phyloP scores from a whole-genome alignment of 306 rosid genomes.

The Gynostemma pentaphyllum region DNA sequence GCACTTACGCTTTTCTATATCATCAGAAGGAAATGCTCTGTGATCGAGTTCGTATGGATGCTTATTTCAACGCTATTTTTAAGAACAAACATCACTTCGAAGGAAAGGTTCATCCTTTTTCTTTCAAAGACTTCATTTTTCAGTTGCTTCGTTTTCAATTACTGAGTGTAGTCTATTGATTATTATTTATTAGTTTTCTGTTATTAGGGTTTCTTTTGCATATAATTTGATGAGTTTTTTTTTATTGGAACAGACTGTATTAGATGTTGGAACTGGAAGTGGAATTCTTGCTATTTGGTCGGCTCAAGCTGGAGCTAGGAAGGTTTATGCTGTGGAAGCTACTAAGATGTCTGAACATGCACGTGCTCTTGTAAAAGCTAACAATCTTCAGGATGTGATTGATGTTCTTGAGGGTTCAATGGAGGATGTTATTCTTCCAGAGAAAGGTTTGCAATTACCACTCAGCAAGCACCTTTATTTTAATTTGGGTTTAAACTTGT shows the following conservation, averaged over 20 bases:
- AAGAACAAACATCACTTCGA: constrained; percentile 72
- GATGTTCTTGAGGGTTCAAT: constrained; percentile 87
- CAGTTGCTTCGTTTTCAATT: neutral
- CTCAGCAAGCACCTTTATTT: neutral
- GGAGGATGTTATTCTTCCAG: constrained; percentile 81
- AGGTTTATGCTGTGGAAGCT: constrained; percentile 97
- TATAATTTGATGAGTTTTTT: constrained; percentile 13
- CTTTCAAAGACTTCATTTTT: neutral
- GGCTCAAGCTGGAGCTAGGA: constrained; percentile 95
- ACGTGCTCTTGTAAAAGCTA: constrained; percentile 58
- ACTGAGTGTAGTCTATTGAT: too few relatives aligned
- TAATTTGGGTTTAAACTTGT: neutral
- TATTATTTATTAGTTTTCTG: too few relatives aligned
- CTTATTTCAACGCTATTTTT: constrained; percentile 73
- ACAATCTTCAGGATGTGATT: constrained; percentile 53
- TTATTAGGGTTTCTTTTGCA: neutral
- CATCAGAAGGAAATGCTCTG: constrained; percentile 99
- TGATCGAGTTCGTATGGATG: constrained; percentile 98
- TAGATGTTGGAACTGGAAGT: constrained; percentile 98
- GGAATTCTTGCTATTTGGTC: constrained; percentile 99
- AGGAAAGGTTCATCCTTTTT: constrained; percentile 46
- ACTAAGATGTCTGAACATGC: constrained; percentile 97
- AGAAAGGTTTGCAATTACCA: constrained; percentile 95
- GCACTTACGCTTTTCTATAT: constrained; percentile 82
- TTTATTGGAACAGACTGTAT: constrained; percentile 56